Percentiles rank a stretch among this genome's conserved stretches.
These are phyloP conservation scores for Penicillium coffeae DNA, from an alignment of 495 filamentous ascomycete species.

Conservation along the genomic window DNA sequence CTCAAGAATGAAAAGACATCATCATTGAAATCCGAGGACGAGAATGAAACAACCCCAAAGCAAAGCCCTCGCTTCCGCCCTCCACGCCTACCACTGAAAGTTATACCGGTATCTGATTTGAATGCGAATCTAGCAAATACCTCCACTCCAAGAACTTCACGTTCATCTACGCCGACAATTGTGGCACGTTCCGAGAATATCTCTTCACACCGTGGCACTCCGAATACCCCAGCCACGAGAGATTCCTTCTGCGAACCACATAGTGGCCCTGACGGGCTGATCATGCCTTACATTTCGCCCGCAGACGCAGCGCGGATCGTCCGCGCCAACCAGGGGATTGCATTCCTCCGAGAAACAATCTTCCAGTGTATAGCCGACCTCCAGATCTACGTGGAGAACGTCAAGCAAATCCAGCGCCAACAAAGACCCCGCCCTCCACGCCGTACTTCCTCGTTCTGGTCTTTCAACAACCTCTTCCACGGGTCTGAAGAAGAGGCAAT, in stretches of 20 bases:
- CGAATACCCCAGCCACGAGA: background rate
- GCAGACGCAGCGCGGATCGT: constrained; percentile 5
- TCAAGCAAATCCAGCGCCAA: constrained; percentile 21
- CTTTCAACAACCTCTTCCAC: constrained; percentile 26
- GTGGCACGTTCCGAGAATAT: no score
- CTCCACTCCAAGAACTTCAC: no score
- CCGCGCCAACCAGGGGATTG: constrained; percentile 22
- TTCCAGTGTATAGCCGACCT: constrained; percentile 20
- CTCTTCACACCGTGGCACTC: no score
- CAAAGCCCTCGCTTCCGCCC: constrained; percentile 6
- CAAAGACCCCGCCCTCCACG: constrained; percentile 21
- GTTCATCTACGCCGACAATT: no score
- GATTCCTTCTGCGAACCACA: no score
- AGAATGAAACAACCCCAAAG: background rate
- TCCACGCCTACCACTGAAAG: constrained; percentile 22
- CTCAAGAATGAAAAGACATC: background rate
- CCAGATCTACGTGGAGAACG: constrained; percentile 19
- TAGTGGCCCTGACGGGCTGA: no score
- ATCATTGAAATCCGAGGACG: background rate
- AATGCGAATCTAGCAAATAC: constrained; percentile 1
- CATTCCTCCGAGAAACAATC: constrained; percentile 26
- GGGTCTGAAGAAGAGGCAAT: background rate
- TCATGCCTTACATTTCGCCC: constrained; percentile 1
- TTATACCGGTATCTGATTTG: constrained; percentile 9
- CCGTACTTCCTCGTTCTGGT: constrained; percentile 40